Base-by-base conservation (phyloP, 495 filamentous ascomycete genomes). In the Paragyromitra xinjiangensis region DNA sequence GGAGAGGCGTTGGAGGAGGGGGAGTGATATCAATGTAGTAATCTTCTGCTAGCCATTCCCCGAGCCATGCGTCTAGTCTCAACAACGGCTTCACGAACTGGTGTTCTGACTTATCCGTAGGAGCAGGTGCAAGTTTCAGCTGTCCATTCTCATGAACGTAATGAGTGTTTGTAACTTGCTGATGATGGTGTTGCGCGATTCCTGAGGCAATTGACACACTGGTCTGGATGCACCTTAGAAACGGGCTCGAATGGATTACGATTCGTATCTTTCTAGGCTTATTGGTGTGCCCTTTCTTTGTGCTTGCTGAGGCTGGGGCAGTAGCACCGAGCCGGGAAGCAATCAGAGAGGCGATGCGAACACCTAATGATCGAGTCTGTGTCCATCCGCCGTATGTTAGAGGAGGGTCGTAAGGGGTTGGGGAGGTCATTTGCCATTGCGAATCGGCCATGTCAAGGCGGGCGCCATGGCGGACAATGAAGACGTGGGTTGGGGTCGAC, bases 311-410 rank as follows among this genome's bases (percentile, higher is more conserved):
- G 12, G 63, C 62, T 0, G 78, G 69, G 12, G 69, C 24, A 1
- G 24, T 39, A 0, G 68, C 39, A 22, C 29, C 50, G 42, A 75
- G 64, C 44, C 87, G 81, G 7, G 85, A 83, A 64, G 87, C 84
- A 29, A 98, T 83, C 6, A 98, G 89, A 73, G 85, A 89, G 2
- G 90, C 91, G 69, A 99, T 97, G 50, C 94, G 89, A 19, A 87
- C 85, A 3, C 95, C 95, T 2, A 98, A 85, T 8, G 89, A 89
- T 73, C 91, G 91, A 64, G 91, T 90, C 82, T 98, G 95, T 22
- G 88, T 88, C 94, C 94, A 98, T 56, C 95, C 95, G 73, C 93
- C 92, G 81, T 97, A 98, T 16, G 94, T 97, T 59, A 99, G 87
- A 53, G 96, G 95, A 55, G 95, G 92, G 74, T 99, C 95, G 85